These are phyloP conservation scores for Phalaenopsis aphrodite DNA, from an alignment of 106 monocot species.

Conservation along the genomic window DNA sequence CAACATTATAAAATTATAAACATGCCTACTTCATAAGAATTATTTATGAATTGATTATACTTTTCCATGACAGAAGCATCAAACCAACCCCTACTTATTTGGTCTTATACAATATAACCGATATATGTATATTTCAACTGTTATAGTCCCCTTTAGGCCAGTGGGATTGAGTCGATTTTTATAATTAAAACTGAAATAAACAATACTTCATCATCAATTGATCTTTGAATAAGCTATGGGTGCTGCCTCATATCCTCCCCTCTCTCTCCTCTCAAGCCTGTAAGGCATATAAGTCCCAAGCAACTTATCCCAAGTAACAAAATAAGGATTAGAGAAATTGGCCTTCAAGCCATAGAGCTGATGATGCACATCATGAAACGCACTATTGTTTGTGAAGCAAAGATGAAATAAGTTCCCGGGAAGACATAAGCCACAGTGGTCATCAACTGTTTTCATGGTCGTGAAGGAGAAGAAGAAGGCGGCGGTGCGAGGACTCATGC, in stretches of 20 bases:
- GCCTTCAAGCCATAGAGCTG: slow-evolving; percentile 26
- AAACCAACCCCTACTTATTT: too few relatives aligned
- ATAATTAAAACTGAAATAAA: too few relatives aligned
- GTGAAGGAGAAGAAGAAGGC: slow-evolving; percentile 19
- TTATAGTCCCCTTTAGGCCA: too few relatives aligned
- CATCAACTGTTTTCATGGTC: slow-evolving; percentile 13
- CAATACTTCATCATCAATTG: too few relatives aligned
- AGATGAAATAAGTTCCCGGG: slow-evolving; percentile 9
- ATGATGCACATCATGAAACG: slow-evolving; percentile 33
- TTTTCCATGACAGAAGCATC: too few relatives aligned
- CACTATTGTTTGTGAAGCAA: slow-evolving; percentile 25
- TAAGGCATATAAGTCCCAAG: slow-evolving; percentile 34
- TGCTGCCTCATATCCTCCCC: slow-evolving; percentile 24
- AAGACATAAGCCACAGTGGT: slow-evolving; percentile 17
- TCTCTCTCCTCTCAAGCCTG: slow-evolving; percentile 23
- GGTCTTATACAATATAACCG: too few relatives aligned
- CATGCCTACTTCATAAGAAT: too few relatives aligned
- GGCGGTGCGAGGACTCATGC: slow-evolving; percentile 12
- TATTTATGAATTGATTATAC: too few relatives aligned
- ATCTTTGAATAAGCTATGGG: slow-evolving; percentile 1
- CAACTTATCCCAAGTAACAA: slow-evolving; percentile 30
- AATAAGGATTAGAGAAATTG: slow-evolving; percentile 32
- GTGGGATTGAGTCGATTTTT: too few relatives aligned
- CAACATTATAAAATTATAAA: too few relatives aligned
- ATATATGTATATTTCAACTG: too few relatives aligned